Evolutionary conservation across 306 rosid genomes (phyloP).

Genomic region (Pyrus bretschneideri): DNA sequence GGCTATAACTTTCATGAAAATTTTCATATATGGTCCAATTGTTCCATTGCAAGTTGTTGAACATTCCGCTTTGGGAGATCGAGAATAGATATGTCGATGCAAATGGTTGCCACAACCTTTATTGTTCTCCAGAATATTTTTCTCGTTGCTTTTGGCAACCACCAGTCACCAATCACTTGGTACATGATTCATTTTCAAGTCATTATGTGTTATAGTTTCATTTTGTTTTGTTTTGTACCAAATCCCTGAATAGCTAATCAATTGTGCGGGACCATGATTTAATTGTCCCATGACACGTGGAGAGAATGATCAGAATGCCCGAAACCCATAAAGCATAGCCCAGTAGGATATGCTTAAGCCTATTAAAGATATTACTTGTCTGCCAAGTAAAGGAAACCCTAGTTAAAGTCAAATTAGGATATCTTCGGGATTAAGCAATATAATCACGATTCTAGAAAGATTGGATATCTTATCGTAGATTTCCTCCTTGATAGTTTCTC

Average conservation of each 20-base stretch:
- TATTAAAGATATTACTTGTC: too few relatives aligned
- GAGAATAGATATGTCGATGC: background rate
- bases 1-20: background rate
- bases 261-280: too few relatives aligned
- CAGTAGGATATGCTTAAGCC: too few relatives aligned
- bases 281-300: too few relatives aligned
- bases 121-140: constrained; percentile 86
- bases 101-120: constrained; percentile 80
- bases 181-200: constrained; percentile 26
- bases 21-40: background rate
- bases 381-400: too few relatives aligned
- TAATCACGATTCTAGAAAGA: too few relatives aligned
- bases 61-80: background rate
- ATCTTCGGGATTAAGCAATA: too few relatives aligned
- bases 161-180: constrained; percentile 80
- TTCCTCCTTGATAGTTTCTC: too few relatives aligned
- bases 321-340: too few relatives aligned
- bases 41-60: background rate
- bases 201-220: background rate
- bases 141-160: constrained; percentile 91
- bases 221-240: background rate
- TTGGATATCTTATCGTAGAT: too few relatives aligned
- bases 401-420: too few relatives aligned
- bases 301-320: too few relatives aligned
- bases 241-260: background rate